Conservation (phyloP, 2,329 filamentous ascomycete species). For the Colletotrichum karsti region DNA sequence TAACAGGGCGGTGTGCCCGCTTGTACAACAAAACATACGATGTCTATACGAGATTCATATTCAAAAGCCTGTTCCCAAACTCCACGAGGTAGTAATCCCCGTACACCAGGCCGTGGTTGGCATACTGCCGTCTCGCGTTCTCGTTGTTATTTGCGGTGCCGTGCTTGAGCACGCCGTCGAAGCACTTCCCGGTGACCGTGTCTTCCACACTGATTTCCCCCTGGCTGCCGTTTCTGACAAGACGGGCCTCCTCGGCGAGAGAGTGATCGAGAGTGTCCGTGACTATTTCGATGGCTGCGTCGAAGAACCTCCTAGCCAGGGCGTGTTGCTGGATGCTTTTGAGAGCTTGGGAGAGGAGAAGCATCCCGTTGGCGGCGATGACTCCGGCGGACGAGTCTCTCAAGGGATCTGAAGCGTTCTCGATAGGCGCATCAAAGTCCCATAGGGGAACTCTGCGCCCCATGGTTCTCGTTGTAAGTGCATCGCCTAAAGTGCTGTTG, state of each 20-base stretch:
- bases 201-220: constrained; percentile 14
- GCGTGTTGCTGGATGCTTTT: constrained; percentile 1
- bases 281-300: constrained; percentile 27
- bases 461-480: too few relatives aligned
- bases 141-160: constrained; percentile 45
- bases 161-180: constrained; percentile 42
- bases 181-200: constrained; percentile 19
- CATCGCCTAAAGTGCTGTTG: too few relatives aligned
- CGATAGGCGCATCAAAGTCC: constrained; percentile 58
- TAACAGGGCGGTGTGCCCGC: too few relatives aligned
- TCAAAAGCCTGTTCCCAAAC: constrained; percentile 55
- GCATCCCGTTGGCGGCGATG: constrained; percentile 39
- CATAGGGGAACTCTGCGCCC: constrained; percentile 41
- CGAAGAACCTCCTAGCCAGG: constrained; percentile 9
- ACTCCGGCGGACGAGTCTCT: constrained; percentile 42
- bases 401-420: constrained; percentile 34
- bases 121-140: constrained; percentile 36
- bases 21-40: not conserved
- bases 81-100: constrained; percentile 58
- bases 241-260: constrained; percentile 36
- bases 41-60: constrained; percentile 37
- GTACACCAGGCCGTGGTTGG: constrained; percentile 54
- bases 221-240: not conserved
- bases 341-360: constrained; percentile 33
- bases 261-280: constrained; percentile 31